These are phyloP conservation scores for Macrophomina phaseolina DNA, from an alignment of 2,329 filamentous ascomycete species.

Conservation along the genomic window DNA sequence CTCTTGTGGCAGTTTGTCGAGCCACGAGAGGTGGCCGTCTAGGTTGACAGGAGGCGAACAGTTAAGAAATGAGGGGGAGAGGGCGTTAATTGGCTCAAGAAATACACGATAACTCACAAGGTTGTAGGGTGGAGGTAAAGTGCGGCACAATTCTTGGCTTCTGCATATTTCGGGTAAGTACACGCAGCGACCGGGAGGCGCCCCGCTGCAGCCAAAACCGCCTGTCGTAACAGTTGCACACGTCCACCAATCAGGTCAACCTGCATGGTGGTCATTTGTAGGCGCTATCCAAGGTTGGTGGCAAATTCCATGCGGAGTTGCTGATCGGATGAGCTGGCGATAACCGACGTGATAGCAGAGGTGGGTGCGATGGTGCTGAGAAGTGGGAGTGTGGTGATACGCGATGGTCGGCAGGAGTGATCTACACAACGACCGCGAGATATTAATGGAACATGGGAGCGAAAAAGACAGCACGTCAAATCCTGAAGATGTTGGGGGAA, in stretches of 20 bases:
- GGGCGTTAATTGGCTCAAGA: background rate
- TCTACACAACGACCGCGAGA: background rate
- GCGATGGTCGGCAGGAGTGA: background rate
- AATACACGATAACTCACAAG: background rate
- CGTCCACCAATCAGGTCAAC: background rate
- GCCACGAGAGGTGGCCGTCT: background rate
- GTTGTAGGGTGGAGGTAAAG: background rate
- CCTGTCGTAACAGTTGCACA: background rate
- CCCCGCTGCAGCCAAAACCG: background rate
- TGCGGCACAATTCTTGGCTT: background rate
- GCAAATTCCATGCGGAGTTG: background rate
- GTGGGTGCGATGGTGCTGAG: background rate
- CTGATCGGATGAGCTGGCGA: conserved; percentile 4
- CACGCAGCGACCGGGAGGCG: background rate
- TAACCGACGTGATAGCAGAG: background rate
- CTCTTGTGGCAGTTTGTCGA: background rate
- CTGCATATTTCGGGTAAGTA: background rate
- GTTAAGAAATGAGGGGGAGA: no score
- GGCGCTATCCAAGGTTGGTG: background rate
- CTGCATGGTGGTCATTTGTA: background rate
- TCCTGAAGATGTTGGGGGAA: background rate
- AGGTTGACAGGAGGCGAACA: background rate
- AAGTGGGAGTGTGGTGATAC: background rate
- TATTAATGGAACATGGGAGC: no score
- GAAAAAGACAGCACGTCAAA: background rate